These are phyloP conservation scores for Thermothielavioides terrestris DNA, from an alignment of 495 filamentous ascomycete genomes.

Conservation along the genomic window DNA sequence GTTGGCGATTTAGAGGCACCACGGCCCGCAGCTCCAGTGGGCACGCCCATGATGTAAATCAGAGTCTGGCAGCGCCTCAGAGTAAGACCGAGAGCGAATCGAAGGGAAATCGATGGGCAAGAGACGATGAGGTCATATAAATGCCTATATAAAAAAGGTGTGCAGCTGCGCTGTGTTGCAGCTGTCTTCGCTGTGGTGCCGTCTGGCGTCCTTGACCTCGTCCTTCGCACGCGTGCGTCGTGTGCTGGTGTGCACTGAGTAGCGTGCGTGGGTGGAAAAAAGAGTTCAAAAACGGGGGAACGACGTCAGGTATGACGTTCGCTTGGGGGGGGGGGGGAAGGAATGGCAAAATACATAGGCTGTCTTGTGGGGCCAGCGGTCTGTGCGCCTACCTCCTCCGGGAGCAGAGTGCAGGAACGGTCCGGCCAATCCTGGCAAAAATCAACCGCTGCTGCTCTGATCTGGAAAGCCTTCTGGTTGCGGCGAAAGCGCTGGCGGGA, in stretches of 20 bases:
- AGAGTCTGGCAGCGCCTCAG: conserved; percentile 25
- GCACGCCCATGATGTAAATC: conserved; percentile 37
- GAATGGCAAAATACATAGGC: neutral
- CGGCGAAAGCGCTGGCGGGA: no score
- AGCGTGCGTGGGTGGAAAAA: conserved; percentile 19
- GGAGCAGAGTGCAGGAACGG: no score
- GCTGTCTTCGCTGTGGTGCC: conserved; percentile 10
- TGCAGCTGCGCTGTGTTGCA: conserved; percentile 21
- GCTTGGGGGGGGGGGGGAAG: neutral
- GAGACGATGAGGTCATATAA: conserved; percentile 14
- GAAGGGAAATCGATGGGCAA: conserved; percentile 9
- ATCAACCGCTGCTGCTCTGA: no score
- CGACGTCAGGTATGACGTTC: conserved; percentile 37
- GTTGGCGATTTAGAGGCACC: conserved; percentile 32
- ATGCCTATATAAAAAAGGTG: conserved; percentile 19
- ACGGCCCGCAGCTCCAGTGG: conserved; percentile 26
- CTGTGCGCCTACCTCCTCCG: no score
- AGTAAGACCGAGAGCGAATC: neutral
- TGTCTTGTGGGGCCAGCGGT: no score
- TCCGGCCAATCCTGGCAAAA: no score
- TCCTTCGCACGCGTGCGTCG: conserved; percentile 11
- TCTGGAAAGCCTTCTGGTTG: no score
- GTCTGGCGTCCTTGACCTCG: conserved; percentile 19
- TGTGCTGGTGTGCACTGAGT: no score
- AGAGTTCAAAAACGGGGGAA: conserved; percentile 22